Evolutionary conservation across 805 yeast species (phyloP), one percentile per base, ranked within the genome.

Genomic region (Candida schatavii): DNA sequence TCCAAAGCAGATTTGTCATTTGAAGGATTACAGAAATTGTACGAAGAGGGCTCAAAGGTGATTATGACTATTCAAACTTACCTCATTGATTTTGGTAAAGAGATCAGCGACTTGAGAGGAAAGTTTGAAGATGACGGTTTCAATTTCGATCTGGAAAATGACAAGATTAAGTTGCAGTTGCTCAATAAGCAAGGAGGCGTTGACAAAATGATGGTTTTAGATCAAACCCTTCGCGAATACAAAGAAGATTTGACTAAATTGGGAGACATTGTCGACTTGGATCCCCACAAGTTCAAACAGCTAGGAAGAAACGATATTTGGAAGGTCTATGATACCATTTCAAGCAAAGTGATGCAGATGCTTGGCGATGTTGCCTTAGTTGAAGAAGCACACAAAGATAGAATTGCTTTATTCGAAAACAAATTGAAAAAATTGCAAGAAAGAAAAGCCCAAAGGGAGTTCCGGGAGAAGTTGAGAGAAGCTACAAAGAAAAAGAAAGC

Each of bases 81-180:
- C 30, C 62, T 78, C 59, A 46, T 72, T 26, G 65, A 63, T 5
- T 68, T 72, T 59, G 73, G 76, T 1, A 68, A 67, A 34, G 77
- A 76, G 42, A 64, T 80, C 3, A 51, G 56, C 28, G 66, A 62
- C 2, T 47, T 78, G 27, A 63, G 75, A 45, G 55, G 62, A 20
- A 66, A 68, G 31, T 80, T 67, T 51, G 69, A 70, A 3, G 66
- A 64, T 2, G 58, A 66, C 18, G 76, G 71, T 0, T 54, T 81
- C 20, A 77, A 81, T 50, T 78, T 74, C 45, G 77, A 74, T 26
- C 68, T 71, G 41, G 81, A 78, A 50, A 74, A 72, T 44, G 62
- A 65, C 27, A 70, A 75, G 46, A 55, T 79, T 35, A 70, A 68
- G 40, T 34, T 57, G 3, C 55, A 55, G 37, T 39, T 57, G 3